Conservation (phyloP, 2,329 filamentous ascomycete species). For the Colletotrichum lupini region DNA sequence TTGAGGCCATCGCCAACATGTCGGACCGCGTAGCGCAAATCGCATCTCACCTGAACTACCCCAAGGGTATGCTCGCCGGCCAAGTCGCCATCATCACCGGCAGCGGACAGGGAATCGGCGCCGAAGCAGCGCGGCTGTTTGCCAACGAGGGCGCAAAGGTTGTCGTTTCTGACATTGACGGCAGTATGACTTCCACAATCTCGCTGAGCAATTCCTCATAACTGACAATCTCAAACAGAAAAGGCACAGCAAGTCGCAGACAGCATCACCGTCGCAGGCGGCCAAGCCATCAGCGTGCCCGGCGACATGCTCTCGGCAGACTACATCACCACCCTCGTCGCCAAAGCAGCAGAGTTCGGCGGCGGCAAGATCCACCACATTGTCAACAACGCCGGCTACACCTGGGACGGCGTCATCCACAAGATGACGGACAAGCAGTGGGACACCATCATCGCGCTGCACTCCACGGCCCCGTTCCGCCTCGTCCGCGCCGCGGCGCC, state of each 20-base stretch:
- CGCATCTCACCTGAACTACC: slow-evolving; percentile 83
- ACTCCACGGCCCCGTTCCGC: slow-evolving; percentile 88
- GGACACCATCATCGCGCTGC: slow-evolving; percentile 86
- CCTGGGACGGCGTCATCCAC: slow-evolving; percentile 91
- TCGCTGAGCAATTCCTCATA: neutral
- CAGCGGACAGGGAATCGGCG: slow-evolving; percentile 87
- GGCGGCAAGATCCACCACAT: slow-evolving; percentile 90
- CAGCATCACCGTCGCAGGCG: slow-evolving; percentile 74
- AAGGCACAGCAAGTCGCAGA: slow-evolving; percentile 78
- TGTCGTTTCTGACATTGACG: slow-evolving; percentile 85
- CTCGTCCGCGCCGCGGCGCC: slow-evolving; percentile 83
- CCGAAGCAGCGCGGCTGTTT: slow-evolving; percentile 83
- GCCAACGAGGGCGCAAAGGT: slow-evolving; percentile 91
- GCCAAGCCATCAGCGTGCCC: slow-evolving; percentile 76
- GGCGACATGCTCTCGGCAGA: slow-evolving; percentile 80
- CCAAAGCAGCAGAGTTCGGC: slow-evolving; percentile 82
- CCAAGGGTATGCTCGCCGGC: slow-evolving; percentile 79
- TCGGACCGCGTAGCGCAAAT: slow-evolving; percentile 76
- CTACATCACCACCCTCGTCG: slow-evolving; percentile 79
- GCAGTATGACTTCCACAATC: slow-evolving; percentile 52
- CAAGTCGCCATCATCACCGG: slow-evolving; percentile 92
- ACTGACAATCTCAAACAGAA: slow-evolving; percentile 52
- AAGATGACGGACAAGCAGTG: slow-evolving; percentile 94
- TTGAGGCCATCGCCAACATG: slow-evolving; percentile 46
- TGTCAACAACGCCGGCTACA: slow-evolving; percentile 92